Conservation (phyloP, 495 filamentous ascomycete genomes). For the Penicillium dipodomyicola region DNA sequence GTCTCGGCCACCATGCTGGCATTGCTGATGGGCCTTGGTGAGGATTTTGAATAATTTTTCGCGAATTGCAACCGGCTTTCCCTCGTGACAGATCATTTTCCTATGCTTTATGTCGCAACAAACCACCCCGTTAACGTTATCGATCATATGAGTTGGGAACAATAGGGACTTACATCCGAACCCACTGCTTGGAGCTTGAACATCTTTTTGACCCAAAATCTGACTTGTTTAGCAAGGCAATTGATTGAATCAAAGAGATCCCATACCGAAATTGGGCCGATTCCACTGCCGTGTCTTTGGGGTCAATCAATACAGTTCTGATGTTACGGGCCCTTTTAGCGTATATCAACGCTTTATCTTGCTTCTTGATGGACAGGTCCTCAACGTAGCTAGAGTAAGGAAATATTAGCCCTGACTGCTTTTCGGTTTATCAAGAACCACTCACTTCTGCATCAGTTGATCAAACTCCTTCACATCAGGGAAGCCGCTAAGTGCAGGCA, state of each 20-base stretch:
- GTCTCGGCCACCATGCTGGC: slow-evolving; percentile 59
- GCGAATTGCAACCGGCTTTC: slow-evolving; percentile 59
- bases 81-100: slow-evolving; percentile 56
- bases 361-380: slow-evolving; percentile 55
- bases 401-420: neutral
- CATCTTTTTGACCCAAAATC: slow-evolving; percentile 64
- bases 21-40: slow-evolving; percentile 55
- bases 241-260: neutral
- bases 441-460: slow-evolving; percentile 52
- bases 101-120: slow-evolving; percentile 25
- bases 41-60: slow-evolving; percentile 58
- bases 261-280: slow-evolving; percentile 55
- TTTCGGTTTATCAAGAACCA: neutral
- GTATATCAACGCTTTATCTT: slow-evolving; percentile 59
- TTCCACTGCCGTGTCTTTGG: slow-evolving; percentile 57
- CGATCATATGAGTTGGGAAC: neutral
- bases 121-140: slow-evolving; percentile 13
- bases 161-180: slow-evolving; percentile 31
- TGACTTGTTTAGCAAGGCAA: slow-evolving; percentile 23
- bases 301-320: slow-evolving; percentile 50
- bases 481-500: slow-evolving; percentile 49
- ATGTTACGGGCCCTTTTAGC: slow-evolving; percentile 55
- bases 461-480: slow-evolving; percentile 54
- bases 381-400: slow-evolving; percentile 42
- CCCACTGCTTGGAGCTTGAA: slow-evolving; percentile 50